Evolutionary conservation across 768 basidiomycete species (phyloP).

Genomic region (Trametes cubensis): DNA sequence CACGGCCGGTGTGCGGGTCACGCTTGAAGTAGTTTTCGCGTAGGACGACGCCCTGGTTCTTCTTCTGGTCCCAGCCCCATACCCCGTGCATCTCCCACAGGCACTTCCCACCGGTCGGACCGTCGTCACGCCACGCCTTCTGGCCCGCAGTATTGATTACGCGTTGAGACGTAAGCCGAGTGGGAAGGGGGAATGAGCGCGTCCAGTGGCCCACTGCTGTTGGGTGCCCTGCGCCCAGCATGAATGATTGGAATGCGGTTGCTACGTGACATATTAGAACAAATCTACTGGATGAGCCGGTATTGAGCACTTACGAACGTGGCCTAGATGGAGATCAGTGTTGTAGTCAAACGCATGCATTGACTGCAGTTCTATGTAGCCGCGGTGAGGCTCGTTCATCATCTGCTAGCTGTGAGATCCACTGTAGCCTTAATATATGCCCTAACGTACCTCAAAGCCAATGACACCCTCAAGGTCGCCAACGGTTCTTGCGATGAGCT

Average conservation of each 20-base stretch:
- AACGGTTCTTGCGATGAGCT: conserved; percentile 63
- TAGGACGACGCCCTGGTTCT: conserved; percentile 70
- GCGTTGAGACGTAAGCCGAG: conserved; percentile 57
- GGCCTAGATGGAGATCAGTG: conserved; percentile 85
- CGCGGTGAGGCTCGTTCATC: conserved; percentile 94
- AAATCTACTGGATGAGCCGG: background rate
- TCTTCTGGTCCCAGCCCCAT: conserved; percentile 82
- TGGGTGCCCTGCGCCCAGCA: conserved; percentile 87
- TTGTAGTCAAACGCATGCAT: conserved; percentile 91
- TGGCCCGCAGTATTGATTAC: conserved; percentile 61
- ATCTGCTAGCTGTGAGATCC: conserved; percentile 48
- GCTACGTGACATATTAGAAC: conserved; percentile 45
- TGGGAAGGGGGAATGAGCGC: conserved; percentile 89
- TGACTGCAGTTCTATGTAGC: conserved; percentile 83
- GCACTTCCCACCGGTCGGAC: conserved; percentile 73
- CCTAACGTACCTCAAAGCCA: conserved; percentile 79
- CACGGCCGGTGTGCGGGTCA: conserved; percentile 63
- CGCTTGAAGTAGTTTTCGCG: conserved; percentile 83
- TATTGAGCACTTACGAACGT: conserved; percentile 63
- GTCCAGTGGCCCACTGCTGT: conserved; percentile 79
- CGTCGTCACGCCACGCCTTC: conserved; percentile 73
- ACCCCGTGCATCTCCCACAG: conserved; percentile 92
- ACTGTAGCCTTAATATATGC: background rate
- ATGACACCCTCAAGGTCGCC: conserved; percentile 78
- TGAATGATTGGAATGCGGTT: conserved; percentile 85